phyloP scores from a whole-genome alignment of 1,284 basidiomycete genomes.

The Ceratobasidium sp. region DNA sequence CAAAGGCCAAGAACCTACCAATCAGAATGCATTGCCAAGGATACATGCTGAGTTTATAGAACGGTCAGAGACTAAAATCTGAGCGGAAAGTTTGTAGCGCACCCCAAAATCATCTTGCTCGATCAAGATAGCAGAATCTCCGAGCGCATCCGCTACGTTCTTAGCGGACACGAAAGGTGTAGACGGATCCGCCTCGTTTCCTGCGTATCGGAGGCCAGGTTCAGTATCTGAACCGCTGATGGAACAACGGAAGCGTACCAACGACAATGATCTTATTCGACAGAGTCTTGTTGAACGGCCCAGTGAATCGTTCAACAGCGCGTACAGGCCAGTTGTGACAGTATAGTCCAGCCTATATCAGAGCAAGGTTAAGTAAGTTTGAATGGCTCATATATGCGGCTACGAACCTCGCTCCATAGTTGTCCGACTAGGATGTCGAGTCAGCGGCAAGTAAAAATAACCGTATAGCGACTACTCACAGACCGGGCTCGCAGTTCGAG shows the following conservation, averaged over 20 bases:
- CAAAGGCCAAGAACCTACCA: conserved; percentile 5
- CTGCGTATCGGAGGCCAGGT: background rate
- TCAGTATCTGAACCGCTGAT: too few relatives aligned
- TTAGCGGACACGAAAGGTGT: conserved; percentile 40
- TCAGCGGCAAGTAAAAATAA: background rate
- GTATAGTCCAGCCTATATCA: too few relatives aligned
- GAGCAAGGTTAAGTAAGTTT: background rate
- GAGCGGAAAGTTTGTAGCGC: background rate
- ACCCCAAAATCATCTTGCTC: conserved; percentile 39
- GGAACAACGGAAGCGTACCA: conserved; percentile 15
- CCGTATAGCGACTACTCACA: conserved; percentile 22
- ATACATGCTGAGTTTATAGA: conserved; percentile 16
- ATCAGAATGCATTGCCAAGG: conserved; percentile 27
- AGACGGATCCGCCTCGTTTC: conserved; percentile 37
- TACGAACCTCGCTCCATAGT: background rate
- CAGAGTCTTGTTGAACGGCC: conserved; percentile 32
- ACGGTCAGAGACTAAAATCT: too few relatives aligned
- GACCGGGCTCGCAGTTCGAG: background rate
- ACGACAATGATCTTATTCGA: conserved; percentile 41
- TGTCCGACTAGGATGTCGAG: background rate
- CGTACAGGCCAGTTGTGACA: conserved; percentile 42
- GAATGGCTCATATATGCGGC: too few relatives aligned
- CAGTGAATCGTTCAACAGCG: conserved; percentile 39
- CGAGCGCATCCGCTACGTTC: conserved; percentile 1
- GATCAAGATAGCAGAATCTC: conserved; percentile 26